Conservation (phyloP, 352 stramenopile genomes). For the Lagenidium giganteum region DNA sequence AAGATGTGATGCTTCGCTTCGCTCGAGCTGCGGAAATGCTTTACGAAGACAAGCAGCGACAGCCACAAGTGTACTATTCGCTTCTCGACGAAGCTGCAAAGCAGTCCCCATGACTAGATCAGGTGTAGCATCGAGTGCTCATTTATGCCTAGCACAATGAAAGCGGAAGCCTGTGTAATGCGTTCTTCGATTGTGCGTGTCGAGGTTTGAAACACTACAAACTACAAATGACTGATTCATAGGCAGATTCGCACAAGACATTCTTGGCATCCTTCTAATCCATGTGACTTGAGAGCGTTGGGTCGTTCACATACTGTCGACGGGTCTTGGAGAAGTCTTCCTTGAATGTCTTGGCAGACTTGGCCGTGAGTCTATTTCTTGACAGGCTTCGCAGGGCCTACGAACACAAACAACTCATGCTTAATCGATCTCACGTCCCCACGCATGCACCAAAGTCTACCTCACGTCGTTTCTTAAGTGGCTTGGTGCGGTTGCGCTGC, state of each 20-base stretch:
- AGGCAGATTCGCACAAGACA: no score
- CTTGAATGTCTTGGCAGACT: slow-evolving; percentile 35
- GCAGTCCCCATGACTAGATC: no score
- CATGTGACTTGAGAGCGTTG: no score
- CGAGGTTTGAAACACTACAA: no score
- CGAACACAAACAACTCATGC: slow-evolving; percentile 6
- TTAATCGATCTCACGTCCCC: background rate
- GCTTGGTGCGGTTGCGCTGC: slow-evolving; percentile 68
- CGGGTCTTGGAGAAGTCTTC: slow-evolving; percentile 37
- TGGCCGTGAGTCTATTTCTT: slow-evolving; percentile 69
- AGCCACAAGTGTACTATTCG: slow-evolving; percentile 62
- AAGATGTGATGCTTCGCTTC: slow-evolving; percentile 66
- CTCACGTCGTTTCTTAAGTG: slow-evolving; percentile 69
- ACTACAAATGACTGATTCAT: no score
- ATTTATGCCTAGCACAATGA: no score
- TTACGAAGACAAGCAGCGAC: slow-evolving; percentile 32
- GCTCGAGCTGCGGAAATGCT: slow-evolving; percentile 44
- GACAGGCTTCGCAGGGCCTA: slow-evolving; percentile 62
- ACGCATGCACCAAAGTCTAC: slow-evolving; percentile 22
- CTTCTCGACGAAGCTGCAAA: slow-evolving; percentile 44
- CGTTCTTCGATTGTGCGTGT: no score
- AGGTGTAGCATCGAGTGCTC: no score
- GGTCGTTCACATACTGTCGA: slow-evolving; percentile 48
- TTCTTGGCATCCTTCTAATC: no score
- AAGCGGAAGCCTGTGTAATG: no score